Percentiles rank a stretch among this genome's conserved stretches.
Conservation (phyloP, 768 basidiomycete genomes). For the Pisolithus microcarpus region DNA sequence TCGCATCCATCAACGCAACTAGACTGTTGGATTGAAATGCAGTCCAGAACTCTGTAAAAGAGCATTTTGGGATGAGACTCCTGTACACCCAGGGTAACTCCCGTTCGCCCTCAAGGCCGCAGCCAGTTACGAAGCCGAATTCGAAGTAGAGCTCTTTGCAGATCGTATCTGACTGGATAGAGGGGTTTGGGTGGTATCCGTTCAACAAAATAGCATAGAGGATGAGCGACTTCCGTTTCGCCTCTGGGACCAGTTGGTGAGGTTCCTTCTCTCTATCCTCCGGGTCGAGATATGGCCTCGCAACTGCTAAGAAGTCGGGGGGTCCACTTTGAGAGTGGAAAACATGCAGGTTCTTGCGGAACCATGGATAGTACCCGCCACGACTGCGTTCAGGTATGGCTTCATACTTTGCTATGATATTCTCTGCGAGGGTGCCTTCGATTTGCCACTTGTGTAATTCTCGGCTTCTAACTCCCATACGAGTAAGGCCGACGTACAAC, state of each 20-base stretch:
- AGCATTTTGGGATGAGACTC: slow-evolving; percentile 20
- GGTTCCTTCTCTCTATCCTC: neutral
- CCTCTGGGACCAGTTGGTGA: neutral
- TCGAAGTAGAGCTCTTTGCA: neutral
- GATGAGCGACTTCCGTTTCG: neutral
- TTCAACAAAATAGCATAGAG: neutral
- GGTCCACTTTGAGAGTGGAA: slow-evolving; percentile 11
- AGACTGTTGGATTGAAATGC: slow-evolving; percentile 23
- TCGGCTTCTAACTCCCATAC: slow-evolving; percentile 17
- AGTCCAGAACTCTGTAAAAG: slow-evolving; percentile 30
- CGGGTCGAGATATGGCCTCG: neutral
- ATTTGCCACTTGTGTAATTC: slow-evolving; percentile 25
- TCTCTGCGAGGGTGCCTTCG: slow-evolving; percentile 24
- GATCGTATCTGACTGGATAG: neutral
- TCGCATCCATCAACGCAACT: slow-evolving; percentile 20
- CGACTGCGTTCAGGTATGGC: slow-evolving; percentile 12
- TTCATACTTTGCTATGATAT: slow-evolving; percentile 25
- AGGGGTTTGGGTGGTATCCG: slow-evolving; percentile 1
- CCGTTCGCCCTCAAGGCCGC: neutral
- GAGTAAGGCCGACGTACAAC: slow-evolving; percentile 23
- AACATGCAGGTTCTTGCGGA: slow-evolving; percentile 26
- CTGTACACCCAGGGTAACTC: slow-evolving; percentile 13
- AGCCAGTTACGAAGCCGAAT: slow-evolving; percentile 13
- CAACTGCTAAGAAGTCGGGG: neutral
- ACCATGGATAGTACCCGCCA: slow-evolving; percentile 30